A percentile compares a stretch with the other conserved stretches of the same genome.
These are phyloP conservation scores for Trifolium subterraneum DNA, from an alignment of 306 rosid genomes.

Conservation along the genomic window DNA sequence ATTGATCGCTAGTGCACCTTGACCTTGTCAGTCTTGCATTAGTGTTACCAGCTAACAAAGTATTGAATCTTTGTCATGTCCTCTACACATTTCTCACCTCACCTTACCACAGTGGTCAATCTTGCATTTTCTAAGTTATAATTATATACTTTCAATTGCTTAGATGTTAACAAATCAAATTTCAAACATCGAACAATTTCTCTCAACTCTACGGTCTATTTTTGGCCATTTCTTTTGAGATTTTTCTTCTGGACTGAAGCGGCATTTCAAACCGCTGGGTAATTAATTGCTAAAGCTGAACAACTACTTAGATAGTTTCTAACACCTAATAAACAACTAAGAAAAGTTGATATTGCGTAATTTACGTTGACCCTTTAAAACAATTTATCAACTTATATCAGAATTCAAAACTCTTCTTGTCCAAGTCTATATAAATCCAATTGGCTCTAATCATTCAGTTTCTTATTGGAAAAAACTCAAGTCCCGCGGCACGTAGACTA, in stretches of 20 bases:
- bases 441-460: too few relatives aligned
- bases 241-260: not conserved
- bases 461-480: too few relatives aligned
- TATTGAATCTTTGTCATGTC: conserved; percentile 10
- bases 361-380: too few relatives aligned
- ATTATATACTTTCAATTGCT: conserved; percentile 12
- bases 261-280: conserved; percentile 15
- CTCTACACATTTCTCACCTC: conserved; percentile 10
- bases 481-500: too few relatives aligned
- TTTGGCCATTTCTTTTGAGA: not conserved
- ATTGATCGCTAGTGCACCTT: not conserved
- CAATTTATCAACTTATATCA: too few relatives aligned
- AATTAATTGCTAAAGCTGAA: conserved; percentile 9
- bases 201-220: not conserved
- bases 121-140: conserved; percentile 13
- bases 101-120: not conserved
- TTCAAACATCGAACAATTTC: conserved; percentile 22
- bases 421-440: too few relatives aligned
- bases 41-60: not conserved
- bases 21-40: not conserved
- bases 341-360: too few relatives aligned
- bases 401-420: too few relatives aligned
- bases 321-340: not conserved
- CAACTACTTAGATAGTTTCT: conserved; percentile 16
- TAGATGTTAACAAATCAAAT: conserved; percentile 25